These are phyloP conservation scores for Rhynchospora breviuscula DNA, from an alignment of 176 grass and related monocot species.

Conservation along the genomic window DNA sequence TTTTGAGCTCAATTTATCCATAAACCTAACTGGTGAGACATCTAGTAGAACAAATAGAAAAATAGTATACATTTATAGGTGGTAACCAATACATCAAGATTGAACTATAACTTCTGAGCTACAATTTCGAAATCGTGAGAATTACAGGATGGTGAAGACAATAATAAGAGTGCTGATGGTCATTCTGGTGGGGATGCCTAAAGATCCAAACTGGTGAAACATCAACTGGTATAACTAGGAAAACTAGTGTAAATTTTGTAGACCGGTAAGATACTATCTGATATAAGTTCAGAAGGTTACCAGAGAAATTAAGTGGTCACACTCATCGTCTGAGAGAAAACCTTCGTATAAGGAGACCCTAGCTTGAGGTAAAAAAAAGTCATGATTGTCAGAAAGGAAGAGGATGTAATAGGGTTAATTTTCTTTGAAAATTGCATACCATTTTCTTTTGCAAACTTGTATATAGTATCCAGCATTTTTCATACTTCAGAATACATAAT, in stretches of 20 bases:
- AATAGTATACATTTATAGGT: background rate
- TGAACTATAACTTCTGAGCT: too few species aligned
- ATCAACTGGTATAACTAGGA: background rate
- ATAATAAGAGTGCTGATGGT: too few species aligned
- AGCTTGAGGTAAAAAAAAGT: constrained; percentile 54
- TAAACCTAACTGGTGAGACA: background rate
- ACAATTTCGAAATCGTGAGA: too few species aligned
- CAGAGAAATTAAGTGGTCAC: constrained; percentile 61
- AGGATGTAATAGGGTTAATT: background rate
- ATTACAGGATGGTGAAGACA: too few species aligned
- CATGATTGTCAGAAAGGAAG: constrained; percentile 34
- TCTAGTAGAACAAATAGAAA: background rate
- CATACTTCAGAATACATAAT: background rate
- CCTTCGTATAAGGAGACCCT: constrained; percentile 95
- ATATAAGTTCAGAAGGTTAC: constrained; percentile 39
- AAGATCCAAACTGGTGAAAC: background rate
- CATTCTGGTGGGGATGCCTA: too few species aligned
- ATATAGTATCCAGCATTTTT: background rate
- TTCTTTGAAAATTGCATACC: background rate
- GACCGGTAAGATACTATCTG: background rate
- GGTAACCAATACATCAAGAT: background rate
- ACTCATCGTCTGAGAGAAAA: constrained; percentile 76
- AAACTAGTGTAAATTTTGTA: background rate
- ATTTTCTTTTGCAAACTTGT: background rate
- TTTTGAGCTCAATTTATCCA: background rate